Evolutionary conservation across 2,329 filamentous ascomycete genomes (phyloP), one percentile per base, ranked within the genome.

Genomic region (Periconia digitata): DNA sequence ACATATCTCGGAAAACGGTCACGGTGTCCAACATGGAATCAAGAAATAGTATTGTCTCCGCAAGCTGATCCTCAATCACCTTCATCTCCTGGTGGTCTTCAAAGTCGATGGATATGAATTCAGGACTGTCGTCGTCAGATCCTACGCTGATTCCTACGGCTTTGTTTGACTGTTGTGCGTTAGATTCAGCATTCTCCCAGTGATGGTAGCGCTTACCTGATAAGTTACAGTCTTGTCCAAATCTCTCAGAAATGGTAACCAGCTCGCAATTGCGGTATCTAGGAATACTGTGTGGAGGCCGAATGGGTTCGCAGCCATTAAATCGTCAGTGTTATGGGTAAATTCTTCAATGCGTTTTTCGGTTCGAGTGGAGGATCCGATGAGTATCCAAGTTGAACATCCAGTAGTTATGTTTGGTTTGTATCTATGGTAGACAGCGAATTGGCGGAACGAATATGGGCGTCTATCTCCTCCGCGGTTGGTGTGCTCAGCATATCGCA

Each of bases 211-310:
- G 15, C 38, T 21, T 49, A 45, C 51, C 46, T 51, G 46, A n/a
- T 47, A 15, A 8, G 43, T 49, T 8, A 55, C 53, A 10, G 41
- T 21, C 21, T 47, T 45, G 6, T 48, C 51, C 8, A 56, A 37
- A 27, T 56, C 32, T 8, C 43, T 46, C 10, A 62, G 32, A 42
- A 60, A 62, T 2, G 54, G 55, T 22, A 52, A 49, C 58, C 56
- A 61, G 15, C 51, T 56, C 6, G 47, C 40, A 22, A 62, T 58
- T 2, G 49, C 55, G 15, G 49, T 56, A 24, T 58, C 50, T 1
- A 62, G 43, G 18, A 64, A 59, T 5, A 60, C 56, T 6, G 49
- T 41, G 32, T 64, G 61, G 2, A 64, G 47, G 20, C 62, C 61
- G n/a, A 64, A 60, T 1, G 61, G 61, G 48, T 62, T 58, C 2